Base-by-base conservation (phyloP, 495 filamentous ascomycete genomes). In the Neurospora sp. region DNA sequence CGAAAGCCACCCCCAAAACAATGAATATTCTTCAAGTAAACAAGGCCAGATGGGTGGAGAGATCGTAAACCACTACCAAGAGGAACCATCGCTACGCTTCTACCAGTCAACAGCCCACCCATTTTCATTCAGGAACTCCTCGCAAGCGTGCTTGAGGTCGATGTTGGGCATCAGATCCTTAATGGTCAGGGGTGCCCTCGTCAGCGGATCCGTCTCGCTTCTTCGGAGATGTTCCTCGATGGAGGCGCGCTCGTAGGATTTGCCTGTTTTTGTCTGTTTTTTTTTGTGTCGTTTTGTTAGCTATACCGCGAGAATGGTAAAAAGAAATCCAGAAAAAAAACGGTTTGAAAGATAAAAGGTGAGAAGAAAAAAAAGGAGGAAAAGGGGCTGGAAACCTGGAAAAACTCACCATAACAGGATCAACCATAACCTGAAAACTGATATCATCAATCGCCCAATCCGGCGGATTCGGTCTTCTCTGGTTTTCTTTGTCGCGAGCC, bases 31-130 rank as follows among this genome's bases (percentile, higher is more conserved):
- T 22, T 61, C 5, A 18, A 61, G 9, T 27, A 59, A 35, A 35
- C 12, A 35, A 11, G 7, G 11, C 53, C 27, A 66, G 14, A 27
- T 27, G 6, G 1, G 53, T 35, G 6, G 14, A 2, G 5, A 53
- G 4, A 31, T 8, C 27, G 12, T 9, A 66, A 18, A 14, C 14
- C 6, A 8, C 27, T 35, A 66, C 7, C 14, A 14, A 39, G 40
- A 68, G 27, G 41, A 61, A 41, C 27, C 18, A 3, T 40, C n/a
- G 31, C 12, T 69, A 31, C 14, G 61, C 14, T n/a, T 39, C 75
- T 83, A 98, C 89, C 91, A 99, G 78, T 98, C 96, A 10, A 91
- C 92, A 20, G 94, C 93, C 95, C 96, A 98, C 37, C 95, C 96
- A 79, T 97, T 97, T 73, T 93, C 84, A 16, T 91, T 84, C 75